Conservation (phyloP, 139 green algal genomes). For the Chlorella vulgaris region DNA sequence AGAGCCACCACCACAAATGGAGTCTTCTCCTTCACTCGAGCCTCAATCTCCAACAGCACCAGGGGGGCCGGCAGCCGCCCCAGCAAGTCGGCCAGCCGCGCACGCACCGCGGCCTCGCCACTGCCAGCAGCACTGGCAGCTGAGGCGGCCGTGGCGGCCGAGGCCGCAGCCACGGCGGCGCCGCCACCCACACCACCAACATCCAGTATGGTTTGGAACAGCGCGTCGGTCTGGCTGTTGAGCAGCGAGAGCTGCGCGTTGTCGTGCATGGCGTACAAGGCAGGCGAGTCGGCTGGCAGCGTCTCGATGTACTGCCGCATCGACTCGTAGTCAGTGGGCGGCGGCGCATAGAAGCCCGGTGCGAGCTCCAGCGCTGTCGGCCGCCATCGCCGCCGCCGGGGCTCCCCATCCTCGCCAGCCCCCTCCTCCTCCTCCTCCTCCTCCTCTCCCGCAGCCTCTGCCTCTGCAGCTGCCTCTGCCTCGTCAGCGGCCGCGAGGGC, state of each 20-base stretch:
- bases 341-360: constrained; percentile 71
- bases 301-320: constrained; percentile 76
- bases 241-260: constrained; percentile 94
- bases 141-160: constrained; percentile 51
- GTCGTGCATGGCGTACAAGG: constrained; percentile 87
- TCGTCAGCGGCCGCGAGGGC: not conserved
- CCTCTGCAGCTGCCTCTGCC: not conserved
- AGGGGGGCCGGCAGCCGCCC: constrained; percentile 81
- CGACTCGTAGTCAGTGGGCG: constrained; percentile 44
- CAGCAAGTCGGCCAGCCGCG: constrained; percentile 85
- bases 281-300: constrained; percentile 81
- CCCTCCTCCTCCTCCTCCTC: not conserved
- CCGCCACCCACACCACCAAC: constrained; percentile 23
- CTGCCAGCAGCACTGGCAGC: constrained; percentile 73
- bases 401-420: too few species aligned
- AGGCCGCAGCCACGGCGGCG: not conserved
- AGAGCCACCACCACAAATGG: constrained; percentile 93
- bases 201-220: constrained; percentile 70
- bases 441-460: not conserved
- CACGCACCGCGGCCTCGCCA: constrained; percentile 47
- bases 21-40: constrained; percentile 74
- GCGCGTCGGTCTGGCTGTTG: constrained; percentile 73
- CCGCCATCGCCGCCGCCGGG: too few species aligned
- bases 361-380: constrained; percentile 70
- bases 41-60: constrained; percentile 84